Evolutionary conservation across 2,329 filamentous ascomycete species (phyloP).

Genomic region (Periconia macrospinosa): DNA sequence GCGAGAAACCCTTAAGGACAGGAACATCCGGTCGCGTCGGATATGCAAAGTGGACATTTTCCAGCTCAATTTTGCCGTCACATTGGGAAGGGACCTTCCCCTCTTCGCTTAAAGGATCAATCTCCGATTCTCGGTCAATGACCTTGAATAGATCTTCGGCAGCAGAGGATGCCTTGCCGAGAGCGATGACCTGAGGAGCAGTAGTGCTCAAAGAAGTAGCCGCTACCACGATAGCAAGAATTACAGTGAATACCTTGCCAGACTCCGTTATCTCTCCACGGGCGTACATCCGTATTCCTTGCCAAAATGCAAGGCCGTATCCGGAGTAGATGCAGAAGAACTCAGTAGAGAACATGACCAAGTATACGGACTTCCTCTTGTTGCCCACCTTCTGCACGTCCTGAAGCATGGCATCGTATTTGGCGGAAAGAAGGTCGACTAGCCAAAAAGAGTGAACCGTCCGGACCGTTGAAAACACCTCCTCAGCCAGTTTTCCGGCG

Average conservation of each 20-base stretch:
- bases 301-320: conserved; percentile 54
- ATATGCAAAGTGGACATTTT: conserved; percentile 86
- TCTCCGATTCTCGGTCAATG: conserved; percentile 77
- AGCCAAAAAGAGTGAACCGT: conserved; percentile 54
- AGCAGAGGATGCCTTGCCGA: conserved; percentile 37
- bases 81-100: conserved; percentile 25
- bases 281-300: conserved; percentile 59
- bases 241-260: conserved; percentile 42
- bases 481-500: conserved; percentile 53
- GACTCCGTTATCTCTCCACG: conserved; percentile 52
- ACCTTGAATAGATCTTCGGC: conserved; percentile 51
- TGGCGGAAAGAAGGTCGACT: conserved; percentile 45
- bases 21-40: conserved; percentile 86
- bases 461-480: conserved; percentile 53
- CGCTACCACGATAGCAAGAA: conserved; percentile 38
- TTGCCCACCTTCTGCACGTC: conserved; percentile 49
- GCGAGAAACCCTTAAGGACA: conserved; percentile 79
- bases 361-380: conserved; percentile 49
- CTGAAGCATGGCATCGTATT: conserved; percentile 48
- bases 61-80: conserved; percentile 67
- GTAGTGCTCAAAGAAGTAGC: conserved; percentile 78
- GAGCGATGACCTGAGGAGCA: conserved; percentile 84
- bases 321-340: conserved; percentile 48
- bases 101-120: conserved; percentile 57
- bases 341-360: conserved; percentile 46